phyloP scores from a whole-genome alignment of 2,329 filamentous ascomycete genomes.

The Colletotrichum aenigma region DNA sequence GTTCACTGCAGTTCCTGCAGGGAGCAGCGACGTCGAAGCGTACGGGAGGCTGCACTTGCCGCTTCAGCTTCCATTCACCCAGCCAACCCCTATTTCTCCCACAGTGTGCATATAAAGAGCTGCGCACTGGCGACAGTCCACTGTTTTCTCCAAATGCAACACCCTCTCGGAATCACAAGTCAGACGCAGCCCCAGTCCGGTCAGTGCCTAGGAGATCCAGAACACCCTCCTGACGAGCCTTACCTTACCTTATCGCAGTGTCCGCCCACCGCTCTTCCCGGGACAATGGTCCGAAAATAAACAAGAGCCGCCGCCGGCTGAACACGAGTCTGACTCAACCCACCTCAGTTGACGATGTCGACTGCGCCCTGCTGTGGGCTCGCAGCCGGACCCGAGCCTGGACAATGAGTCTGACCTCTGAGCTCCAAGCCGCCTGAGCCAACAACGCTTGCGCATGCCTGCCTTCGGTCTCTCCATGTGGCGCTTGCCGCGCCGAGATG shows the following conservation, averaged over 20 bases:
- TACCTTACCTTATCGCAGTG: neutral
- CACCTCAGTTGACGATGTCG: neutral
- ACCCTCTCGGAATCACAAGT: neutral
- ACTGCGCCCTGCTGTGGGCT: slow-evolving; percentile 18
- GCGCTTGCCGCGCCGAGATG: slow-evolving; percentile 10
- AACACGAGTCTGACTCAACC: slow-evolving; percentile 15
- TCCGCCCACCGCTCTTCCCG: slow-evolving; percentile 6
- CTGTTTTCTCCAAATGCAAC: neutral
- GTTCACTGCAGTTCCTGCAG: neutral
- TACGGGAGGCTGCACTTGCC: neutral
- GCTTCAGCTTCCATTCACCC: neutral
- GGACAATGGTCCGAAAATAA: slow-evolving; percentile 16
- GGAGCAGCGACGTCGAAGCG: neutral
- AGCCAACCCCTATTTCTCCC: neutral
- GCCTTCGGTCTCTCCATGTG: slow-evolving; percentile 11
- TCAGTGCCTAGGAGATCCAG: slow-evolving; percentile 1
- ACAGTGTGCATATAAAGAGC: neutral
- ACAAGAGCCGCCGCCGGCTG: slow-evolving; percentile 7
- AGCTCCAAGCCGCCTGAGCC: neutral
- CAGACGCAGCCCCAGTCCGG: neutral
- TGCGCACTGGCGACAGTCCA: slow-evolving; percentile 4
- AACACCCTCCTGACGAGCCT: neutral
- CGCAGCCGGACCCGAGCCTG: neutral
- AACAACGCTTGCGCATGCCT: neutral
- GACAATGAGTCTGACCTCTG: neutral